These are phyloP conservation scores for Perilla frutescens DNA, from an alignment of 257 asterid species.

Conservation along the genomic window DNA sequence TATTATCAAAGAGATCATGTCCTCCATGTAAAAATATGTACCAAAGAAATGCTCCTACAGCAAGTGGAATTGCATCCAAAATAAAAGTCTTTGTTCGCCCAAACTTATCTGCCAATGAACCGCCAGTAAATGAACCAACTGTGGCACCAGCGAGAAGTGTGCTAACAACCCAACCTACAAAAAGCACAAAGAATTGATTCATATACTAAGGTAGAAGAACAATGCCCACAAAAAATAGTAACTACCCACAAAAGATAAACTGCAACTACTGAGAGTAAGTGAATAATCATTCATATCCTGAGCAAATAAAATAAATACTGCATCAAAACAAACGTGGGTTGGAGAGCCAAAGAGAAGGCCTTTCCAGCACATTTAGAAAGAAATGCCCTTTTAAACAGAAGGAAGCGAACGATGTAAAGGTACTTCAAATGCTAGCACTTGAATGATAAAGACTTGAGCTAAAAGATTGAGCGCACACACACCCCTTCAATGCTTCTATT, in stretches of 20 bases:
- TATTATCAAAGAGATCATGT: conserved; percentile 19
- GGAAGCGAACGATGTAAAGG: neutral
- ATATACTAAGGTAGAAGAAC: conserved; percentile 11
- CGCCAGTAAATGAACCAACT: conserved; percentile 96
- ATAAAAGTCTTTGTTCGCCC: conserved; percentile 91
- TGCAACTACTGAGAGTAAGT: neutral
- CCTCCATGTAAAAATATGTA: conserved; percentile 42
- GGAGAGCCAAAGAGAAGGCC: neutral
- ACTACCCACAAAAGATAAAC: neutral
- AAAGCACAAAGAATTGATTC: conserved; percentile 30
- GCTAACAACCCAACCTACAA: conserved; percentile 94
- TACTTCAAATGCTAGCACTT: neutral
- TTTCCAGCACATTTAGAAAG: neutral
- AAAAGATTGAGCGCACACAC: neutral
- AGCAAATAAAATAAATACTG: conserved; percentile 16
- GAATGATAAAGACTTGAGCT: neutral
- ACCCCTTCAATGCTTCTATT: neutral
- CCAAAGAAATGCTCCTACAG: conserved; percentile 92
- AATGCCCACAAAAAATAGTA: neutral
- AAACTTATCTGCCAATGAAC: conserved; percentile 90
- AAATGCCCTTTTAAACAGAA: neutral
- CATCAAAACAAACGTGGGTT: neutral
- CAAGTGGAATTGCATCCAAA: conserved; percentile 89
- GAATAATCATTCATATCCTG: conserved; percentile 1
- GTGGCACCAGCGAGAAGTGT: conserved; percentile 97